Percentiles rank a stretch among this genome's conserved stretches.
These are phyloP conservation scores for Closterium sp. DNA, from an alignment of 139 green algal genomes.

Conservation along the genomic window DNA sequence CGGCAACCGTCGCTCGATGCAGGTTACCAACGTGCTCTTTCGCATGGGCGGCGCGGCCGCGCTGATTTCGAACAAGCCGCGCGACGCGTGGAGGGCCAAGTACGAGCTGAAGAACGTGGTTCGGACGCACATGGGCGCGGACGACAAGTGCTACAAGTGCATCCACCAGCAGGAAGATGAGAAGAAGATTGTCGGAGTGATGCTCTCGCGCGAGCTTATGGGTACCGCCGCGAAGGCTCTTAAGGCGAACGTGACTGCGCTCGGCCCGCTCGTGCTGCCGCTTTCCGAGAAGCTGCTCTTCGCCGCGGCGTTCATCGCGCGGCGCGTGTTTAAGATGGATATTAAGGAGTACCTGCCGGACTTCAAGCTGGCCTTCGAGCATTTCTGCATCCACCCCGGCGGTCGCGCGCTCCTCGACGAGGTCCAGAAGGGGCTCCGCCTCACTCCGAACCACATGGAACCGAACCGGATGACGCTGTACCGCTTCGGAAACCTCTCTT, in stretches of 20 bases:
- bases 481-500: slow-evolving; percentile 56
- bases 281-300: slow-evolving; percentile 92
- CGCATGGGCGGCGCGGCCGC: slow-evolving; percentile 85
- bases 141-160: slow-evolving; percentile 84
- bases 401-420: slow-evolving; percentile 89
- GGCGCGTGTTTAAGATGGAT: slow-evolving; percentile 68
- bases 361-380: slow-evolving; percentile 96
- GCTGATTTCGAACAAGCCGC: slow-evolving; percentile 80
- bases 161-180: slow-evolving; percentile 62
- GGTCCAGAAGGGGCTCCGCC: slow-evolving; percentile 90
- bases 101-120: slow-evolving; percentile 82
- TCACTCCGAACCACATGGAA: slow-evolving; percentile 64
- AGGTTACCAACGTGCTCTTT: slow-evolving; percentile 97
- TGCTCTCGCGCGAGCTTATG: slow-evolving; percentile 88
- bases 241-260: slow-evolving; percentile 93
- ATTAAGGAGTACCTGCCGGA: slow-evolving; percentile 88
- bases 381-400: slow-evolving; percentile 97
- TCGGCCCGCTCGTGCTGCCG: slow-evolving; percentile 91
- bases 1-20: slow-evolving; percentile 85
- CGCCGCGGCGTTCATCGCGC: slow-evolving; percentile 75
- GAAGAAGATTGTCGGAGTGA: slow-evolving; percentile 63
- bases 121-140: slow-evolving; percentile 87
- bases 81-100: slow-evolving; percentile 71
- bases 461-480: slow-evolving; percentile 58
- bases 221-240: slow-evolving; percentile 77